These are phyloP conservation scores for Aspergillus ochraceus DNA, from an alignment of 2,329 filamentous ascomycete genomes.

Conservation along the genomic window DNA sequence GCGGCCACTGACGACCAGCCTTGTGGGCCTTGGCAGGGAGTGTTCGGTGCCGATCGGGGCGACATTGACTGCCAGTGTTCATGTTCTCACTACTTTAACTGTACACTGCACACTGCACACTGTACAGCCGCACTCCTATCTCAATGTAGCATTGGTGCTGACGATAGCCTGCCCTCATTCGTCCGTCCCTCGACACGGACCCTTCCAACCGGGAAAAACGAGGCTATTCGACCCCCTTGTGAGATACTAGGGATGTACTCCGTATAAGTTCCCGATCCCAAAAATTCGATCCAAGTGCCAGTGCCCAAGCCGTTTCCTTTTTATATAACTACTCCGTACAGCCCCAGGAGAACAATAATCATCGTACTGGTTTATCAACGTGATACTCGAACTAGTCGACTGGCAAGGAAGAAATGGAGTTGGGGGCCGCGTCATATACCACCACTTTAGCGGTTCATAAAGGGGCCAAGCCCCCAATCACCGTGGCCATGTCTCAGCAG, in stretches of 20 bases:
- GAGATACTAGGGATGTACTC: background rate
- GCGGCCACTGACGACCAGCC: slow-evolving; percentile 1
- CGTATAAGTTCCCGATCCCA: background rate
- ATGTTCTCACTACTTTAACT: too few relatives aligned
- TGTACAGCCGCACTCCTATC: background rate
- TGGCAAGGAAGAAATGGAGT: background rate
- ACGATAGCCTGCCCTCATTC: background rate
- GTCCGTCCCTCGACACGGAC: too few relatives aligned
- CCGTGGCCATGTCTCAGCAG: background rate
- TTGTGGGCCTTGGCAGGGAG: slow-evolving; percentile 3
- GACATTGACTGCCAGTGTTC: too few relatives aligned
- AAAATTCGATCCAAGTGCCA: background rate
- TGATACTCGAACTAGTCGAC: background rate
- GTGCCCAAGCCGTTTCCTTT: too few relatives aligned
- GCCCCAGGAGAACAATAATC: too few relatives aligned
- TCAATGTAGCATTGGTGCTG: background rate
- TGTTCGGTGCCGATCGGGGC: slow-evolving; percentile 1
- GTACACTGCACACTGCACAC: too few relatives aligned
- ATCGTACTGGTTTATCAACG: too few relatives aligned
- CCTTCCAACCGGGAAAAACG: too few relatives aligned
- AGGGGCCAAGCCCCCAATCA: background rate
- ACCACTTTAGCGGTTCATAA: background rate
- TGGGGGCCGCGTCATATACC: background rate
- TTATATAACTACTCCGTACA: too few relatives aligned
- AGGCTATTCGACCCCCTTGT: background rate